These are phyloP conservation scores for Gaeumannomyces sp. DNA, from an alignment of 2,329 filamentous ascomycete genomes.

Conservation along the genomic window DNA sequence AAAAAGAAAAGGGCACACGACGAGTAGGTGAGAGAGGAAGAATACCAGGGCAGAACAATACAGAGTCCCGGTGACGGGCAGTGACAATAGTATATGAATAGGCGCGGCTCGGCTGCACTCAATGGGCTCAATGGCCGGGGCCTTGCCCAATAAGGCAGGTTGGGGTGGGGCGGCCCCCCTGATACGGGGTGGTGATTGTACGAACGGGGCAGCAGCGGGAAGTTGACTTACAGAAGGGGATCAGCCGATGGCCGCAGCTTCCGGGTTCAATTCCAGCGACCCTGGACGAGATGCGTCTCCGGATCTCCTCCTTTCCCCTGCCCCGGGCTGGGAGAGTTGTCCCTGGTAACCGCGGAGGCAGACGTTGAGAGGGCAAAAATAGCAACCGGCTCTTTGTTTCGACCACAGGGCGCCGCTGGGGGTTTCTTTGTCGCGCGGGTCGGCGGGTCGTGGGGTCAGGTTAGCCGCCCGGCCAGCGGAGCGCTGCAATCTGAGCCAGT, in stretches of 20 bases:
- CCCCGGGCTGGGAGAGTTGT: neutral
- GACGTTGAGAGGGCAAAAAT: neutral
- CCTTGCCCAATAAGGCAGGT: neutral
- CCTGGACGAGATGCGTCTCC: neutral
- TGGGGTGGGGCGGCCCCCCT: neutral
- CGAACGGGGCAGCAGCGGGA: neutral
- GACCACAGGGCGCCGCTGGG: neutral
- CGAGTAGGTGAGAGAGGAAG: neutral
- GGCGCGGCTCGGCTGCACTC: neutral
- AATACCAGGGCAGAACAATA: neutral
- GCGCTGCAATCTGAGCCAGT: slow-evolving; percentile 5
- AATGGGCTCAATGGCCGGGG: neutral
- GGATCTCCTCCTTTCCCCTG: neutral
- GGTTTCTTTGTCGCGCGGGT: slow-evolving; percentile 7
- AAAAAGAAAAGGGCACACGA: neutral
- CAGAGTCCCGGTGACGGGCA: neutral
- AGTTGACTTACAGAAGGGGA: neutral
- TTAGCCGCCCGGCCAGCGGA: slow-evolving; percentile 7
- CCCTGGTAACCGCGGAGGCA: neutral
- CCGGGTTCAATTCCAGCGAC: neutral
- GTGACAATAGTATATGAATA: slow-evolving; percentile 2
- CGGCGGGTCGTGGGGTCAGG: slow-evolving; percentile 3
- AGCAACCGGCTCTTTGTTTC: slow-evolving; percentile 5
- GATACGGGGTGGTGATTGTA: neutral
- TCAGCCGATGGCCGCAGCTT: neutral